These are phyloP conservation scores for Pleurotus giganteus DNA, from an alignment of 768 basidiomycete species.

Conservation along the genomic window DNA sequence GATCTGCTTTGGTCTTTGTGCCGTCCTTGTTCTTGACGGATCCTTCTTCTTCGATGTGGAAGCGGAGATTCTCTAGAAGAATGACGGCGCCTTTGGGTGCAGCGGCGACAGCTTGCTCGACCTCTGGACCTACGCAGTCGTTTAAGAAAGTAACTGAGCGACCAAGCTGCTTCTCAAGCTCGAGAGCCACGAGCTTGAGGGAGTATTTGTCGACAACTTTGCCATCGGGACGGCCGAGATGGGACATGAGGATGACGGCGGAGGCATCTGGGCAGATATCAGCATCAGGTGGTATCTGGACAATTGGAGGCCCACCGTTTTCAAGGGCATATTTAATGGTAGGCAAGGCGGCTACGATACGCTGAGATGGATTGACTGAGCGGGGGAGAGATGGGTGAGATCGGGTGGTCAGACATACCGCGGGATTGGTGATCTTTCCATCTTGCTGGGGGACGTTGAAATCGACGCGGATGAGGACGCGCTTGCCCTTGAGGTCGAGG, in stretches of 20 bases:
- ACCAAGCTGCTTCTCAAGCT: constrained; percentile 72
- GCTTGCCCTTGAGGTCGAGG: constrained; percentile 81
- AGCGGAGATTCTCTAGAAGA: constrained; percentile 96
- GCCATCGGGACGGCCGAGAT: constrained; percentile 96
- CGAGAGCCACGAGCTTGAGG: constrained; percentile 79
- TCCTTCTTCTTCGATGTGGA: constrained; percentile 98
- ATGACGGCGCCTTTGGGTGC: constrained; percentile 70
- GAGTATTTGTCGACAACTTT: constrained; percentile 88
- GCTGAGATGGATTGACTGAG: constrained; percentile 44
- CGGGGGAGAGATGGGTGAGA: constrained; percentile 12
- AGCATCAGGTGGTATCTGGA: constrained; percentile 13
- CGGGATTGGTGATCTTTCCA: constrained; percentile 93
- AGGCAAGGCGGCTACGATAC: constrained; percentile 94
- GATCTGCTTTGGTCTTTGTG: constrained; percentile 91
- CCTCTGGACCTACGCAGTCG: constrained; percentile 84
- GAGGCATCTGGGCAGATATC: constrained; percentile 64
- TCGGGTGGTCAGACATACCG: constrained; percentile 53
- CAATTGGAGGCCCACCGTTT: constrained; percentile 46
- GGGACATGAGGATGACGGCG: constrained; percentile 92
- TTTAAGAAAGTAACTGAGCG: constrained; percentile 76
- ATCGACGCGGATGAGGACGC: constrained; percentile 92
- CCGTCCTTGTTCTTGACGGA: constrained; percentile 92
- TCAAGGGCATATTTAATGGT: constrained; percentile 93
- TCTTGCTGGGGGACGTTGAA: constrained; percentile 94
- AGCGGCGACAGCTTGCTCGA: constrained; percentile 72